Evolutionary conservation across 345 rosid genomes (phyloP).

Genomic region (Brassica rapa): DNA sequence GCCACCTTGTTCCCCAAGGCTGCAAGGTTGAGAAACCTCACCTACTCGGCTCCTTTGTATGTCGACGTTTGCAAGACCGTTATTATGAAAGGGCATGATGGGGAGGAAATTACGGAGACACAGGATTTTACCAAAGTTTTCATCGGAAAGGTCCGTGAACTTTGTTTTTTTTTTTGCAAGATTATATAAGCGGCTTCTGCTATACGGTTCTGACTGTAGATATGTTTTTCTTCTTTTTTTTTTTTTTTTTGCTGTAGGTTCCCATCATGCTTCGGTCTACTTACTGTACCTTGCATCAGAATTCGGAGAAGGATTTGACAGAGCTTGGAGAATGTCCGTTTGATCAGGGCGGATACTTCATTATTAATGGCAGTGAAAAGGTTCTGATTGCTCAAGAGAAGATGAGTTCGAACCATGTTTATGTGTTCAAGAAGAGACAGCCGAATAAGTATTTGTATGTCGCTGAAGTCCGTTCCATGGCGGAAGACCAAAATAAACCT

Average conservation of each 20-base stretch:
- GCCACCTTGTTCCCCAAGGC: conserved; percentile 97
- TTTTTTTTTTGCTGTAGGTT: conserved; percentile 46
- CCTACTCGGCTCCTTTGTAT: conserved; percentile 94
- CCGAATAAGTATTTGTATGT: conserved; percentile 93
- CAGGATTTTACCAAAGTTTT: conserved; percentile 95
- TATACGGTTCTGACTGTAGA: background rate
- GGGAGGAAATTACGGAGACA: conserved; percentile 94
- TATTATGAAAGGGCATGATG: conserved; percentile 95
- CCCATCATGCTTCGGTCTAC: conserved; percentile 98
- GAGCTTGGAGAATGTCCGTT: conserved; percentile 99
- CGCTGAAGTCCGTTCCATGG: conserved; percentile 97
- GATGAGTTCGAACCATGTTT: conserved; percentile 98
- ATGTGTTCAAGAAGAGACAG: conserved; percentile 95
- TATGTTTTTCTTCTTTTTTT: background rate
- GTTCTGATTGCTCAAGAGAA: conserved; percentile 98
- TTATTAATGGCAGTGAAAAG: conserved; percentile 97
- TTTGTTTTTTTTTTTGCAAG: conserved; percentile 6
- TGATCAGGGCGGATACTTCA: conserved; percentile 98
- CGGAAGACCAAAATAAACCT: conserved; percentile 90
- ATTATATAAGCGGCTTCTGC: background rate
- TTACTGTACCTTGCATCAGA: conserved; percentile 84
- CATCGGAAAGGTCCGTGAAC: conserved; percentile 73
- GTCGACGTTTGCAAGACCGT: conserved; percentile 92
- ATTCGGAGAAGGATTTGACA: conserved; percentile 95
- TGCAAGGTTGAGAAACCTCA: conserved; percentile 96